phyloP scores from a whole-genome alignment of 1,284 basidiomycete genomes.

The Trichosporon asahii region DNA sequence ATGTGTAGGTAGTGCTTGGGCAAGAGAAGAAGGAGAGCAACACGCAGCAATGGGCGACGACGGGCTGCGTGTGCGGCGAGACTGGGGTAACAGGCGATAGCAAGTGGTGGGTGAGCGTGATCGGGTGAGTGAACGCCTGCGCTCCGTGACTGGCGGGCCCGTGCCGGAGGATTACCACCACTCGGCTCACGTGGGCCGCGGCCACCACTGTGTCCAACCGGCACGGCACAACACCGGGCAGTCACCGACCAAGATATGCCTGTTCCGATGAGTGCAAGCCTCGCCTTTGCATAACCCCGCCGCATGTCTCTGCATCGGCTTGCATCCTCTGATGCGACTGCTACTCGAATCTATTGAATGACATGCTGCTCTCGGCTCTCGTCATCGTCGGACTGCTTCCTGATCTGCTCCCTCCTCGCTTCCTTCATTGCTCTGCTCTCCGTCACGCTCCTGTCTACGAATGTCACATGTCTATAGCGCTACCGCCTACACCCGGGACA shows the following conservation, averaged over 20 bases:
- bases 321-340: not conserved
- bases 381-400: not conserved
- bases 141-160: slow-evolving; percentile 1
- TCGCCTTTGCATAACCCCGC: not conserved
- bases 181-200: not conserved
- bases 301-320: not conserved
- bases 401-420: not conserved
- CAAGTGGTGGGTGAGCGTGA: not conserved
- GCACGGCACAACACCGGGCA: no score
- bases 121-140: not conserved
- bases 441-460: not conserved
- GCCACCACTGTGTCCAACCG: no score
- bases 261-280: not conserved
- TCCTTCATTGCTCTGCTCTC: not conserved
- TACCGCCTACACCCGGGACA: slow-evolving; percentile 59
- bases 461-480: slow-evolving; percentile 1
- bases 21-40: not conserved
- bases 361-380: not conserved
- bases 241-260: not conserved
- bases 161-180: slow-evolving; percentile 1
- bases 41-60: not conserved
- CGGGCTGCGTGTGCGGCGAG: not conserved
- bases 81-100: not conserved
- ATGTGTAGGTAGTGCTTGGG: not conserved
- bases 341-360: not conserved